Evolutionary conservation across 164 flowering plant species (phyloP).

Genomic region (Akebia trifoliata): DNA sequence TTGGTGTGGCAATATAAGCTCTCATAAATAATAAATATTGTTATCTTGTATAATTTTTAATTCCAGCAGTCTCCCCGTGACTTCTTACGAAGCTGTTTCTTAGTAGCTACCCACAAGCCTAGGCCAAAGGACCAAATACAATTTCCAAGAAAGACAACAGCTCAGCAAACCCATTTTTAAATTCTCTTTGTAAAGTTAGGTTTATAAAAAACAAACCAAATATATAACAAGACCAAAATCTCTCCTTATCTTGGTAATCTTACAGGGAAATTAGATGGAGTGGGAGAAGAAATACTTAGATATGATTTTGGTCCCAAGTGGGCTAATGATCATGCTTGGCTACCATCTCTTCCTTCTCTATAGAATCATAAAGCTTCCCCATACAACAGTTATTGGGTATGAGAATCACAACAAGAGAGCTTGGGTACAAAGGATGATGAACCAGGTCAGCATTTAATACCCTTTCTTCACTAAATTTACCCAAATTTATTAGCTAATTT

Average conservation of each 20-base stretch:
- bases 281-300: conserved; percentile 50
- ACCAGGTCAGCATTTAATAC: conserved; percentile 30
- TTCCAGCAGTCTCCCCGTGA: too few relatives aligned
- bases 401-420: conserved; percentile 57
- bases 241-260: neutral
- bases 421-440: conserved; percentile 58
- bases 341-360: conserved; percentile 60
- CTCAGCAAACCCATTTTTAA: too few relatives aligned
- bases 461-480: neutral
- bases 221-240: too few relatives aligned
- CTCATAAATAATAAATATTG: too few relatives aligned
- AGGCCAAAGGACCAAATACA: too few relatives aligned
- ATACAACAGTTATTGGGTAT: conserved; percentile 54
- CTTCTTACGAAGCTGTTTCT: too few relatives aligned
- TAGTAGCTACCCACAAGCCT: too few relatives aligned
- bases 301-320: conserved; percentile 49
- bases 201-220: too few relatives aligned
- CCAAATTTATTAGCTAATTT: neutral
- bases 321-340: conserved; percentile 49
- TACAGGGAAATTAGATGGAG: conserved; percentile 19
- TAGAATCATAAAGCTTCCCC: conserved; percentile 33
- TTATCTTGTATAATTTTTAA: too few relatives aligned
- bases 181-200: neutral
- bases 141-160: too few relatives aligned
- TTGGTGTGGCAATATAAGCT: too few relatives aligned